phyloP scores from a whole-genome alignment of 1,284 basidiomycete species.

The Melampsora occidentalis region DNA sequence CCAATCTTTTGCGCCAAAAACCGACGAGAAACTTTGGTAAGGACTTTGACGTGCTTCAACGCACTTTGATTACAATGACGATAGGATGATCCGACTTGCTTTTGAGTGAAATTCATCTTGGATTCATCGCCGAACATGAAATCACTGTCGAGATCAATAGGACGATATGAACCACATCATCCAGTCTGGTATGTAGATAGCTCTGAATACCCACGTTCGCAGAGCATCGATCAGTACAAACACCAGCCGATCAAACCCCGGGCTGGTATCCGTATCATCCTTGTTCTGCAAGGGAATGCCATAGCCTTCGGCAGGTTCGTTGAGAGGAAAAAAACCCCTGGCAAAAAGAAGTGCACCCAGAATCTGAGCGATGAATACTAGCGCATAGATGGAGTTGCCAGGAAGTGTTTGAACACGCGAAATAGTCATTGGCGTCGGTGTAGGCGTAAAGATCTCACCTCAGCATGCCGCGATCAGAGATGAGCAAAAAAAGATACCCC shows the following conservation, averaged over 20 bases:
- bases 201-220: slow-evolving; percentile 45
- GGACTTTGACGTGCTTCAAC: not conserved
- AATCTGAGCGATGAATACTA: slow-evolving; percentile 13
- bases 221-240: slow-evolving; percentile 49
- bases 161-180: not conserved
- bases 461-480: too few relatives aligned
- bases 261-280: slow-evolving; percentile 1
- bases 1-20: slow-evolving; percentile 33
- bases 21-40: not conserved
- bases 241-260: slow-evolving; percentile 45
- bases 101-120: slow-evolving; percentile 45
- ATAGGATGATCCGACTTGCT: slow-evolving; percentile 28
- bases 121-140: slow-evolving; percentile 45
- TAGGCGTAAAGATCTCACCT: too few relatives aligned
- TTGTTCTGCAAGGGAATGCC: not conserved
- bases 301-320: slow-evolving; percentile 23
- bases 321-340: slow-evolving; percentile 37
- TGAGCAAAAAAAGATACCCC: too few relatives aligned
- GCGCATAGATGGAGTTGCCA: not conserved
- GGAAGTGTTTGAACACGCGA: not conserved
- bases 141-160: slow-evolving; percentile 42
- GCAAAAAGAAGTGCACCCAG: slow-evolving; percentile 25
- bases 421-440: too few relatives aligned
- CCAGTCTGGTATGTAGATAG: too few relatives aligned
- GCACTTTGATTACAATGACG: not conserved